A percentile compares a stretch with the other conserved stretches of the same genome.
These are phyloP conservation scores for Pleomassaria siparia DNA, from an alignment of 2,329 filamentous ascomycete species.

Conservation along the genomic window DNA sequence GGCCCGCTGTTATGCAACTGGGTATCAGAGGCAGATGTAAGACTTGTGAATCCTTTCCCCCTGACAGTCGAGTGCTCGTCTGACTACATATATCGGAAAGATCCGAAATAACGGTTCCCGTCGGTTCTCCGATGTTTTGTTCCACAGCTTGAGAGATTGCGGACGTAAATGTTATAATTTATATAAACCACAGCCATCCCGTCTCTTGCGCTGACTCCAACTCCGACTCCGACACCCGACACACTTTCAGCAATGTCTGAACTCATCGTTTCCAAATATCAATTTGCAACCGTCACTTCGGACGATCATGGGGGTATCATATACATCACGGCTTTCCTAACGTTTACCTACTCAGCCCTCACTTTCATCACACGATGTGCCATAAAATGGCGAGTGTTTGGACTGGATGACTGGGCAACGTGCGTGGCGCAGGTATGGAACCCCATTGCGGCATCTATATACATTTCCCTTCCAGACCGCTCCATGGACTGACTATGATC, in stretches of 20 bases:
- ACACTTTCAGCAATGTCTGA: slow-evolving; percentile 15
- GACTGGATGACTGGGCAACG: slow-evolving; percentile 26
- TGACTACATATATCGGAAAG: background rate
- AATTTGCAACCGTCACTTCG: slow-evolving; percentile 24
- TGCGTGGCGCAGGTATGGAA: slow-evolving; percentile 24
- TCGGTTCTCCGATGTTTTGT: background rate
- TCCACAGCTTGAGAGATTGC: background rate
- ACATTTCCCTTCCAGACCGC: background rate
- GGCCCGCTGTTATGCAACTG: background rate
- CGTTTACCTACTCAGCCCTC: slow-evolving; percentile 25
- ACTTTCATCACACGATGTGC: slow-evolving; percentile 25
- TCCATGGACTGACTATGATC: background rate
- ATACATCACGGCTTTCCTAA: slow-evolving; percentile 27
- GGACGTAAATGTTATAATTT: slow-evolving; percentile 8
- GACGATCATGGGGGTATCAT: slow-evolving; percentile 27
- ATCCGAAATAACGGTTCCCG: background rate
- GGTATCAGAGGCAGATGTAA: background rate
- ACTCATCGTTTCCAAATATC: slow-evolving; percentile 8
- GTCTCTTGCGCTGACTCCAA: slow-evolving; percentile 3
- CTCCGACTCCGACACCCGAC: background rate
- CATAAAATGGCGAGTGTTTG: slow-evolving; percentile 31
- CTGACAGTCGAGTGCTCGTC: background rate
- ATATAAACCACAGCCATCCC: too few species aligned
- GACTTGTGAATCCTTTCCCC: background rate
- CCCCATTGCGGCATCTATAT: too few species aligned